Percentiles rank a stretch among this genome's conserved stretches.
These are phyloP conservation scores for Moesziomyces parantarcticus DNA, from an alignment of 1,284 basidiomycete genomes.

Conservation along the genomic window DNA sequence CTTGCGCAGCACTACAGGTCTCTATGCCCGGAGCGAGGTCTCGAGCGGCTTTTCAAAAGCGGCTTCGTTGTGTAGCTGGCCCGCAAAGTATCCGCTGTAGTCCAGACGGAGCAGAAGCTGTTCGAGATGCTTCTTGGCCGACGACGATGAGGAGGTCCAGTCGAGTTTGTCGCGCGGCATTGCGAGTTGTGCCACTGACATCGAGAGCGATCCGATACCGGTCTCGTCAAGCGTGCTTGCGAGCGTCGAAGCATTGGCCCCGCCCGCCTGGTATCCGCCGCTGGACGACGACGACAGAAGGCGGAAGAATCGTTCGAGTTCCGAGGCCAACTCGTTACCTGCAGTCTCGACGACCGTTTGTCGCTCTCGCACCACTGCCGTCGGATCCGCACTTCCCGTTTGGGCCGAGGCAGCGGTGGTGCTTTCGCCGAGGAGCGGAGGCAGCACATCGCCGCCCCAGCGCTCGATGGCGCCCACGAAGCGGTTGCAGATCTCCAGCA, in stretches of 20 bases:
- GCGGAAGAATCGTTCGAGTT: conserved; percentile 35
- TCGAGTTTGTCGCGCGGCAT: conserved; percentile 6
- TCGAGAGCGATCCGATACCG: conserved; percentile 28
- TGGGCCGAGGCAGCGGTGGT: conserved; percentile 66
- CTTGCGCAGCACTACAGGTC: neutral
- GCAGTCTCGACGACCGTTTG: conserved; percentile 77
- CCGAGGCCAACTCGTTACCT: conserved; percentile 73
- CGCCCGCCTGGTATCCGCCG: neutral
- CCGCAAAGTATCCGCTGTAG: conserved; percentile 81
- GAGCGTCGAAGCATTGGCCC: neutral
- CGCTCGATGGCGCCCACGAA: conserved; percentile 82
- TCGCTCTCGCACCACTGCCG: conserved; percentile 76
- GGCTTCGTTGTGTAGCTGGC: conserved; percentile 19
- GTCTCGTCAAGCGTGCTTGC: conserved; percentile 22
- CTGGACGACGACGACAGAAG: conserved; percentile 26
- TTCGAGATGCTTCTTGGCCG: conserved; percentile 82
- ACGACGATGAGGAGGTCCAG: neutral
- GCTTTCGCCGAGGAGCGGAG: conserved; percentile 82
- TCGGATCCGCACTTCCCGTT: conserved; percentile 71
- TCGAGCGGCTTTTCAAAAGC: conserved; percentile 11
- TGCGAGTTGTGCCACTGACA: conserved; percentile 23
- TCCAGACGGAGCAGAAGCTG: conserved; percentile 82
- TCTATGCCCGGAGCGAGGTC: neutral
- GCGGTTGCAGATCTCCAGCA: conserved; percentile 82
- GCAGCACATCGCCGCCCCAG: conserved; percentile 91